phyloP scores from a whole-genome alignment of 768 basidiomycete genomes.

The Porphyrellus cyaneotinctus region DNA sequence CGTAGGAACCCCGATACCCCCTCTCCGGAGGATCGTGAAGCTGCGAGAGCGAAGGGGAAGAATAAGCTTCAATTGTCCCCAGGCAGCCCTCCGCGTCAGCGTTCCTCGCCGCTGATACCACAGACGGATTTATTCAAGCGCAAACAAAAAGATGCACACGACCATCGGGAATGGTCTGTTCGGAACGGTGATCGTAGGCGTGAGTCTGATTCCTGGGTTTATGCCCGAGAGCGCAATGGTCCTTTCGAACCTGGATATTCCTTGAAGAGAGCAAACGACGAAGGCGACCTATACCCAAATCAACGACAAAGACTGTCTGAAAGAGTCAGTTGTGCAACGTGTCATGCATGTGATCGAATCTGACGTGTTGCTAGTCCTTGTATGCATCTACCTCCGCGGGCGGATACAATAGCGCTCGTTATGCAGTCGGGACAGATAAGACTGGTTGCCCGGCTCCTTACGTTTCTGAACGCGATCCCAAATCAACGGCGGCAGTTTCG shows the following conservation, averaged over 20 bases:
- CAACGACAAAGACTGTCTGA: slow-evolving; percentile 28
- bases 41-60: slow-evolving; percentile 22
- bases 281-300: slow-evolving; percentile 22
- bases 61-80: slow-evolving; percentile 18
- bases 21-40: slow-evolving; percentile 22
- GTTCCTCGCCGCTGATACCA: slow-evolving; percentile 38
- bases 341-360: not conserved
- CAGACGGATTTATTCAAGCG: slow-evolving; percentile 43
- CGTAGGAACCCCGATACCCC: slow-evolving; percentile 15
- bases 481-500: slow-evolving; percentile 11
- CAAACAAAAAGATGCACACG: slow-evolving; percentile 23
- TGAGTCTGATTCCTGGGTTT: slow-evolving; percentile 21
- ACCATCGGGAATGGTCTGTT: slow-evolving; percentile 17
- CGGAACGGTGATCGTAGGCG: slow-evolving; percentile 23
- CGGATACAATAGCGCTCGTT: slow-evolving; percentile 4
- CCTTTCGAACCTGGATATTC: slow-evolving; percentile 14
- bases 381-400: slow-evolving; percentile 6
- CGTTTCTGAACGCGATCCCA: slow-evolving; percentile 1
- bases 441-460: not conserved
- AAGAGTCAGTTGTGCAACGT: slow-evolving; percentile 21
- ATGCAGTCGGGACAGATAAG: slow-evolving; percentile 8
- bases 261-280: slow-evolving; percentile 26
- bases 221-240: slow-evolving; percentile 18
- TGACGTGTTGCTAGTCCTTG: slow-evolving; percentile 17
- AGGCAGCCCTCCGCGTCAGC: slow-evolving; percentile 17